phyloP scores from a whole-genome alignment of 352 stramenopile species.

The Phytopythium montanum region DNA sequence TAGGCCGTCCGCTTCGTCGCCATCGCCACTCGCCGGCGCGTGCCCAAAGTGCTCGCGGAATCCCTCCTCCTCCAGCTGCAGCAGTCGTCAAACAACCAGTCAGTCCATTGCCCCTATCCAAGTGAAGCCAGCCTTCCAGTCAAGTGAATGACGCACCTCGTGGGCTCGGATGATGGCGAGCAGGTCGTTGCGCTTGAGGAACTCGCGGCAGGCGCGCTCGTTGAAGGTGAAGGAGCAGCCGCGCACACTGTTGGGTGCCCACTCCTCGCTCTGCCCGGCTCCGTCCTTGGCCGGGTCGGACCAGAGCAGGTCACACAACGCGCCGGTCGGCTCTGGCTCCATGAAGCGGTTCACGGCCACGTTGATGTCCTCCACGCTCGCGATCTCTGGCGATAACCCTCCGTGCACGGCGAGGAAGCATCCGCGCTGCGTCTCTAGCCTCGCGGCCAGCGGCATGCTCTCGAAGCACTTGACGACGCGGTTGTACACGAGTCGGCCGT shows the following conservation, averaged over 20 bases:
- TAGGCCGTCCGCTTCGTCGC: slow-evolving; percentile 13
- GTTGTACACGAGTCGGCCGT: slow-evolving; percentile 75
- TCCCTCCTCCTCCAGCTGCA: slow-evolving; percentile 60
- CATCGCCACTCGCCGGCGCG: slow-evolving; percentile 1
- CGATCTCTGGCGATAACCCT: slow-evolving; percentile 68
- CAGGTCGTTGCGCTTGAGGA: slow-evolving; percentile 62
- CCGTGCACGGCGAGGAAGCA: slow-evolving; percentile 71
- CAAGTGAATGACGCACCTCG: slow-evolving; percentile 46
- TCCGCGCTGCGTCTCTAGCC: slow-evolving; percentile 53
- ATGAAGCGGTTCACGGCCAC: slow-evolving; percentile 68
- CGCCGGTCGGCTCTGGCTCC: slow-evolving; percentile 77
- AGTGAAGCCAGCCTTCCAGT: background rate
- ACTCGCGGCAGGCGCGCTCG: slow-evolving; percentile 54
- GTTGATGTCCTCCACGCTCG: slow-evolving; percentile 74
- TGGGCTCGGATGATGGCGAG: slow-evolving; percentile 75
- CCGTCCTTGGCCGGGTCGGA: slow-evolving; percentile 96
- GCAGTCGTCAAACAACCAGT: background rate
- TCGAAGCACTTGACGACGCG: slow-evolving; percentile 84
- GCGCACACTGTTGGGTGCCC: slow-evolving; percentile 59
- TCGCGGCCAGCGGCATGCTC: slow-evolving; percentile 69
- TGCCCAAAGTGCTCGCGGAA: slow-evolving; percentile 69
- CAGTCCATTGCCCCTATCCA: background rate
- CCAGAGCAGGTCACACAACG: slow-evolving; percentile 99
- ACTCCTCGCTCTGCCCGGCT: slow-evolving; percentile 36
- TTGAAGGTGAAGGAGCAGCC: slow-evolving; percentile 85